phyloP scores from a whole-genome alignment of 2,329 filamentous ascomycete genomes.

The Leptosphaerulina australis region DNA sequence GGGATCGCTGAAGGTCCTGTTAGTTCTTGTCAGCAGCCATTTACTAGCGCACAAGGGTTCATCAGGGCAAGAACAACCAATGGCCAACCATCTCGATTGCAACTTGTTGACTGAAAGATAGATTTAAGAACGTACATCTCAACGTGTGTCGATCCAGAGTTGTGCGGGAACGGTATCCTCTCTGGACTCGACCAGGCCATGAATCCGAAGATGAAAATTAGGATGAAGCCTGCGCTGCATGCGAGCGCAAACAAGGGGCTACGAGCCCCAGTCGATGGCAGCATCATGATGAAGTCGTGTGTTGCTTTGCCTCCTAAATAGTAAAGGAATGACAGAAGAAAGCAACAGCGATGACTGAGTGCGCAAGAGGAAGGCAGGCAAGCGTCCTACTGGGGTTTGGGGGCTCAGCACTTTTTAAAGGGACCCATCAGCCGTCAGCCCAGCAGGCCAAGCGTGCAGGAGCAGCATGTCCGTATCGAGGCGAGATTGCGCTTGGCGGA shows the following conservation, averaged over 20 bases:
- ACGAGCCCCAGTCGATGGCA: slow-evolving; percentile 39
- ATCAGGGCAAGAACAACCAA: not conserved
- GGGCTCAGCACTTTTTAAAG: slow-evolving; percentile 35
- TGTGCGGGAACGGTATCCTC: slow-evolving; percentile 31
- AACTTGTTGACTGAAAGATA: not conserved
- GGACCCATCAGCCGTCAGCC: slow-evolving; percentile 29
- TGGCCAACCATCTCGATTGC: not conserved
- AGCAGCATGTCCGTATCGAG: slow-evolving; percentile 23
- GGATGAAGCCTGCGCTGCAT: slow-evolving; percentile 37
- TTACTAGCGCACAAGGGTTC: not conserved
- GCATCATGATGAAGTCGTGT: slow-evolving; percentile 33
- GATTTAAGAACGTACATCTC: slow-evolving; percentile 33
- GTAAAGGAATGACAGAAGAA: slow-evolving; percentile 18
- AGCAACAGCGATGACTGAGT: slow-evolving; percentile 15
- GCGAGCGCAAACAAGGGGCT: slow-evolving; percentile 42
- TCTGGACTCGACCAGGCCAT: slow-evolving; percentile 44
- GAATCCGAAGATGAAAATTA: slow-evolving; percentile 45
- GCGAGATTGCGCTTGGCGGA: slow-evolving; percentile 37
- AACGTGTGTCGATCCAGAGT: slow-evolving; percentile 23
- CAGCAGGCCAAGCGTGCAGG: slow-evolving; percentile 28
- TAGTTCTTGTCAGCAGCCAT: slow-evolving; percentile 21
- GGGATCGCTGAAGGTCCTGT: slow-evolving; percentile 31
- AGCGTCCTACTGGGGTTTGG: slow-evolving; percentile 18
- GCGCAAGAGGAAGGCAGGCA: slow-evolving; percentile 22
- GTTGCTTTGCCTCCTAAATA: slow-evolving; percentile 4